Evolutionary conservation across 192 early-diverging fungal species (phyloP).

Genomic region (Helicostylum pulchrum): DNA sequence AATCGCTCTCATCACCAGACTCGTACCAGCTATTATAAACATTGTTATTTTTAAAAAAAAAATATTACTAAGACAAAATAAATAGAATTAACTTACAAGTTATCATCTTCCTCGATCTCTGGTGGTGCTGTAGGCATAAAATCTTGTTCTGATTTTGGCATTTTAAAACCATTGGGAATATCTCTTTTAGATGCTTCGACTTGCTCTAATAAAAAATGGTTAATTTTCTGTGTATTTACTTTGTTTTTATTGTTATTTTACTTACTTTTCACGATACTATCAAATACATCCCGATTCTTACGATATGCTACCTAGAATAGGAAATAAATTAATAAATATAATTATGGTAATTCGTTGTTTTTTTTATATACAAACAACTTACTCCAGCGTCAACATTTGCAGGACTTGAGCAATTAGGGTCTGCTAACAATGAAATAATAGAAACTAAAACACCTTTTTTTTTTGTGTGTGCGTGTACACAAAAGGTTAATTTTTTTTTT

Average conservation of each 20-base stretch:
- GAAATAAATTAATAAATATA: background rate
- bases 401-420: constrained; percentile 52
- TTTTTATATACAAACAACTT: background rate
- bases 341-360: background rate
- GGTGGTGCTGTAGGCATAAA: constrained; percentile 38
- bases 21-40: constrained; percentile 30
- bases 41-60: background rate
- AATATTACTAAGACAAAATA: background rate
- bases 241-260: background rate
- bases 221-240: background rate
- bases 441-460: constrained; percentile 45
- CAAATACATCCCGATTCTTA: constrained; percentile 36
- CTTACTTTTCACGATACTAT: constrained; percentile 39
- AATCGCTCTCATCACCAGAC: constrained; percentile 40
- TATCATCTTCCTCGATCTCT: constrained; percentile 40
- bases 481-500: background rate
- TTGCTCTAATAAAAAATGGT: constrained; percentile 26
- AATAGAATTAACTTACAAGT: constrained; percentile 29
- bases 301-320: constrained; percentile 41
- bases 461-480: background rate
- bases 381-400: constrained; percentile 55
- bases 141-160: constrained; percentile 40
- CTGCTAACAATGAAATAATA: constrained; percentile 44
- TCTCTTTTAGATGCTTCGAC: constrained; percentile 46
- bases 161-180: constrained; percentile 46